Evolutionary conservation across 176 grass and related monocot species (phyloP).

Genomic region (Oryza australiensis): DNA sequence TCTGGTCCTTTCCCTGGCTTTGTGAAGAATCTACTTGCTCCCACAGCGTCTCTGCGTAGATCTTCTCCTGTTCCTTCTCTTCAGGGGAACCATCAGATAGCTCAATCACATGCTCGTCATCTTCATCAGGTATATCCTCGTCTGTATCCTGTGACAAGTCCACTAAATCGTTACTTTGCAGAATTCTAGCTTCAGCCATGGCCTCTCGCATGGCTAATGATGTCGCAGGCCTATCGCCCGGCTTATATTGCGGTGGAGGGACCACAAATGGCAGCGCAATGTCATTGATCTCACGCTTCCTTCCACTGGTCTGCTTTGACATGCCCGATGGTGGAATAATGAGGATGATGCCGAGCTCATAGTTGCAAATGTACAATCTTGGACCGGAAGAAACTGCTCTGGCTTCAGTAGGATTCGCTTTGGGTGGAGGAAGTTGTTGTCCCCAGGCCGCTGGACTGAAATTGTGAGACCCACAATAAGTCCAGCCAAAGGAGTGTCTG

Average conservation of each 20-base stretch:
- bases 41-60: constrained; percentile 81
- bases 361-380: constrained; percentile 85
- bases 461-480: constrained; percentile 91
- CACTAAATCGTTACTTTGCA: constrained; percentile 10
- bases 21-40: constrained; percentile 65
- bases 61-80: constrained; percentile 70
- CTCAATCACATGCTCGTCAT: constrained; percentile 57
- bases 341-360: constrained; percentile 79
- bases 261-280: constrained; percentile 65
- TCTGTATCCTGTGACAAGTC: constrained; percentile 51
- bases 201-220: constrained; percentile 75
- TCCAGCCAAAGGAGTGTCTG: constrained; percentile 72
- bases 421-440: constrained; percentile 46
- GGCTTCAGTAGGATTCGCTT: constrained; percentile 38
- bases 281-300: constrained; percentile 38
- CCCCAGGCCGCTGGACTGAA: constrained; percentile 96
- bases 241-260: constrained; percentile 68
- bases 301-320: constrained; percentile 38
- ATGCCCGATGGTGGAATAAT: constrained; percentile 42
- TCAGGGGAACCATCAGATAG: constrained; percentile 43
- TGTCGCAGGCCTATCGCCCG: constrained; percentile 63
- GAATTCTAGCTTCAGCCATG: constrained; percentile 41
- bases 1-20: constrained; percentile 25
- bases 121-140: constrained; percentile 58
- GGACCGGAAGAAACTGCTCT: constrained; percentile 26